Evolutionary conservation across 2,329 filamentous ascomycete genomes (phyloP).

Genomic region (Sarocladiaceae sp.): DNA sequence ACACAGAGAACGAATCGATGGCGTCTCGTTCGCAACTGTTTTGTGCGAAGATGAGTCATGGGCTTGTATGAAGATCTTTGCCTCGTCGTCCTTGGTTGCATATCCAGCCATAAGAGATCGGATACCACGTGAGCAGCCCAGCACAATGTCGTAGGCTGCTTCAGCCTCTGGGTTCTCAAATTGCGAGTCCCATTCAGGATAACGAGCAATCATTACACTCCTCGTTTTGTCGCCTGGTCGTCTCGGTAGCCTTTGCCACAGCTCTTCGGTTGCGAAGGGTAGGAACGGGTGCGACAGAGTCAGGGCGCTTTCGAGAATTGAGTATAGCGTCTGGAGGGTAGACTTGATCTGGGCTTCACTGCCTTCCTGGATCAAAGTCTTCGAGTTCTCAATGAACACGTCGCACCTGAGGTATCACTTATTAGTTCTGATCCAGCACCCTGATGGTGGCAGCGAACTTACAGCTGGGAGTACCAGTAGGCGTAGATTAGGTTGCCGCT

Average conservation of each 20-base stretch:
- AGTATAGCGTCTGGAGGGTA: neutral
- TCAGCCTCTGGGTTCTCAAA: conserved; percentile 60
- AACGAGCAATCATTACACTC: conserved; percentile 62
- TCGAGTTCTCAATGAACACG: conserved; percentile 78
- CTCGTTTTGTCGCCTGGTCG: conserved; percentile 57
- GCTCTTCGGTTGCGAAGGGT: conserved; percentile 68
- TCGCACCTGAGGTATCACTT: conserved; percentile 35
- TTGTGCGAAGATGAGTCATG: conserved; percentile 54
- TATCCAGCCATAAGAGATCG: conserved; percentile 66
- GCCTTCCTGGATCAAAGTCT: conserved; percentile 67
- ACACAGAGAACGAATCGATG: conserved; percentile 65
- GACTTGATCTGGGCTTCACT: conserved; percentile 30
- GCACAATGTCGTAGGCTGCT: conserved; percentile 64
- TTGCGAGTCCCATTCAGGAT: conserved; percentile 54
- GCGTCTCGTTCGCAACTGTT: conserved; percentile 56
- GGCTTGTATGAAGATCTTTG: conserved; percentile 59
- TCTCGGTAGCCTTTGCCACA: conserved; percentile 72
- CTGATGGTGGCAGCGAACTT: conserved; percentile 38
- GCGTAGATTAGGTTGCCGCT: conserved; percentile 63
- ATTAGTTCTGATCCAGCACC: neutral
- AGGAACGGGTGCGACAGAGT: conserved; percentile 49
- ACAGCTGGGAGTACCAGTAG: conserved; percentile 49
- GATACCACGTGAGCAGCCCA: conserved; percentile 62
- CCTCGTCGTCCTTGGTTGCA: conserved; percentile 57
- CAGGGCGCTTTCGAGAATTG: neutral